Evolutionary conservation across 306 rosid genomes (phyloP), one percentile per base, ranked within the genome.

Genomic region (Cucumis melo): DNA sequence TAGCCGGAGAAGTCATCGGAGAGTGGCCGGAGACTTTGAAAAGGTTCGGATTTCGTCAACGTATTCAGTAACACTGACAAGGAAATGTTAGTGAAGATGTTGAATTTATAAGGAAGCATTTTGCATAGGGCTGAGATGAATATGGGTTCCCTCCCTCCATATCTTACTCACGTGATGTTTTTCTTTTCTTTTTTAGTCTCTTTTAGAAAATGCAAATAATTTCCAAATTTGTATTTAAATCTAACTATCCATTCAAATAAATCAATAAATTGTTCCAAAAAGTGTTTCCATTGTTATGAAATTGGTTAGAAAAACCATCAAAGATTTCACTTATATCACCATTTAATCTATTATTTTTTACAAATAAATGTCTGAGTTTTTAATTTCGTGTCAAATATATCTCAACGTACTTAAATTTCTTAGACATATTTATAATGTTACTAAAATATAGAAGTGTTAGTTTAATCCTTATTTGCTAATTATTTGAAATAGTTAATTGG

Each of bases 1-100:
- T 58, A 60, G 77, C 56, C 53, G 82, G 62, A 23, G 59, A 19
- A 57, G 77, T 67, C 85, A 82, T 82, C 59, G 57, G 79, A 53
- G 63, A 78, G 78, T 38, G 38, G 75, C 63, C 75, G 81, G 79
- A 65, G 73, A 64, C 4, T n/a, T 50, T 55, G 60, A 46, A 9
- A 50, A 56, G 17, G 4, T 54, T 70, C 39, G 23, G 39, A 71
- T 44, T 46, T 44, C 58, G 75, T 71, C 75, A 71, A 71, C 39
- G 75, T 48, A 23, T 4, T 4, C 13, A 44, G 56, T 15, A 3
- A 42, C 10, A 68, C 12, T 42, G 38, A 21, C 21, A 7, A n/a
- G 19, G 10, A 46, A 23, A 24, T 46, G 11, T 0, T 3, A 14
- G 57, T 41, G 74, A 10, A 15, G 27, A 10, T 1, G n/a, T 21